Conservation (phyloP, 805 yeast genomes). For the Ogataea pini region DNA sequence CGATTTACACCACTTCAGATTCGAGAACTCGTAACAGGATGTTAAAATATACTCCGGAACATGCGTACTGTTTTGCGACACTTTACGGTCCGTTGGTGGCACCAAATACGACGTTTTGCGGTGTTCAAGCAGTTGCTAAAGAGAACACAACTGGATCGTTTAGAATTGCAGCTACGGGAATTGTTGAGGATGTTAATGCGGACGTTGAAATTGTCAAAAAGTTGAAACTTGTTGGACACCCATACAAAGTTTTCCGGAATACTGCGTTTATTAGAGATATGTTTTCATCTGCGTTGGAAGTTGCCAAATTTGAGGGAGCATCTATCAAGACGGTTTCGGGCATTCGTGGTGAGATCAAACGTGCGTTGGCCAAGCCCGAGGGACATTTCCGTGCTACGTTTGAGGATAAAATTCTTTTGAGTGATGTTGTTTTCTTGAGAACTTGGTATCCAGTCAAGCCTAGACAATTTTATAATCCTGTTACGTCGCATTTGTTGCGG, state of each 20-base stretch:
- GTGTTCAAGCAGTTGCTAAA: conserved; percentile 84
- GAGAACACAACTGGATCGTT: conserved; percentile 85
- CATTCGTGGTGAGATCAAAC: conserved; percentile 93
- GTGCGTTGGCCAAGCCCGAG: conserved; percentile 91
- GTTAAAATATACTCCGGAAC: conserved; percentile 98
- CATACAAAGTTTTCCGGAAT: conserved; percentile 89
- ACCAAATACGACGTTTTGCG: conserved; percentile 97
- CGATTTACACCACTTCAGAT: conserved; percentile 93
- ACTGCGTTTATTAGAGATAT: conserved; percentile 97
- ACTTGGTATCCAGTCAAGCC: conserved; percentile 97
- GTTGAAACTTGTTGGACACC: conserved; percentile 91
- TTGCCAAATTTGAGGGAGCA: conserved; percentile 98
- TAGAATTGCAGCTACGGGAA: conserved; percentile 95
- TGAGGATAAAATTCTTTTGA: conserved; percentile 90
- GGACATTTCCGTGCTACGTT: conserved; percentile 96
- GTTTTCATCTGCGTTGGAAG: conserved; percentile 91
- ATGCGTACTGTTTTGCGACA: conserved; percentile 92
- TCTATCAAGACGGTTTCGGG: conserved; percentile 96
- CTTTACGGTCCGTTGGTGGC: conserved; percentile 97
- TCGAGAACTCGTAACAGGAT: conserved; percentile 97
- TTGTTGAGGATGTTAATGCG: conserved; percentile 90
- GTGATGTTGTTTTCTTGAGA: conserved; percentile 85
- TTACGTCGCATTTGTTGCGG: conserved; percentile 77
- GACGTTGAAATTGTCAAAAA: conserved; percentile 92
- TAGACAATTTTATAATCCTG: conserved; percentile 92